Evolutionary conservation across 176 grass and related monocot species (phyloP).

Genomic region (Aegilops bicornis): DNA sequence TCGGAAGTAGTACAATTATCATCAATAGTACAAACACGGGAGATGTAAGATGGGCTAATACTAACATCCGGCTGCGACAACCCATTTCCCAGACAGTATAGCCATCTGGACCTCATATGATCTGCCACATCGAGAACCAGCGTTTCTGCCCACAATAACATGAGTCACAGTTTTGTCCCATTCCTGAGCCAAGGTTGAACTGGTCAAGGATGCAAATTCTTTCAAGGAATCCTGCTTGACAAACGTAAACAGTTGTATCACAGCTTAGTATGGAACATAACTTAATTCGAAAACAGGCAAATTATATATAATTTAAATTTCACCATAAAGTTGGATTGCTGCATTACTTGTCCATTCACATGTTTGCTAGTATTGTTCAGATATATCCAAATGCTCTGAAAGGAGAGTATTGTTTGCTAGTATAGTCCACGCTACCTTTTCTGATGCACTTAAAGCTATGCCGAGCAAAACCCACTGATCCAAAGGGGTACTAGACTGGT

Average conservation of each 20-base stretch:
- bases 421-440: constrained; percentile 36
- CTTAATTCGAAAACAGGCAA: not conserved
- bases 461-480: constrained; percentile 37
- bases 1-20: not conserved
- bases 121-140: not conserved
- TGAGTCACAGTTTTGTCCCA: constrained; percentile 48
- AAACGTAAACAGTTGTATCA: not conserved
- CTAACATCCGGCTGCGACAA: constrained; percentile 41
- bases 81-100: constrained; percentile 39
- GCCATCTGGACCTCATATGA: constrained; percentile 48
- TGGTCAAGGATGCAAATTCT: constrained; percentile 32
- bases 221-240: constrained; percentile 30
- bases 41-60: constrained; percentile 13
- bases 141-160: constrained; percentile 35
- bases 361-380: not conserved
- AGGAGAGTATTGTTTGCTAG: not conserved
- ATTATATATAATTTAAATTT: not conserved
- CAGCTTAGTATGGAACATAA: not conserved
- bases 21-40: not conserved
- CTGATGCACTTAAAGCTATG: constrained; percentile 26
- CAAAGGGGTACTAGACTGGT: not conserved
- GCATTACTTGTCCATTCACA: not conserved
- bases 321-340: not conserved
- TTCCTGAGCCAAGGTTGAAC: not conserved
- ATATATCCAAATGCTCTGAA: not conserved